These are phyloP conservation scores for Rhodotorula toruloides DNA, from an alignment of 768 basidiomycete species.

Conservation along the genomic window DNA sequence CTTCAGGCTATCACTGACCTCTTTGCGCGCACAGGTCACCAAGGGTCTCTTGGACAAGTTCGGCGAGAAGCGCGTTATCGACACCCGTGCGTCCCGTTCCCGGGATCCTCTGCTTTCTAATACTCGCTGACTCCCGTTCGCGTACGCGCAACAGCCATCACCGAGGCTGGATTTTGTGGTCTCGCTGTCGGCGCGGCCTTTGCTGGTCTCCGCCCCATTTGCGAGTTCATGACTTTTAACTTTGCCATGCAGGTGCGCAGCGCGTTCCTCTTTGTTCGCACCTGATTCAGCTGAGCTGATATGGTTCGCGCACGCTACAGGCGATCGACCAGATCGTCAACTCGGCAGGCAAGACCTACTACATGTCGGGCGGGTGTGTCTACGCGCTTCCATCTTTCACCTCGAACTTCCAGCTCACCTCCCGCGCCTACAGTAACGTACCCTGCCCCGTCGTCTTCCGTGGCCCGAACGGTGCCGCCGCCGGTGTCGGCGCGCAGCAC, in stretches of 20 bases:
- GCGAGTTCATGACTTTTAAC: constrained; percentile 99
- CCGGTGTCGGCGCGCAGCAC: constrained; percentile 95
- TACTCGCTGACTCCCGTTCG: not conserved
- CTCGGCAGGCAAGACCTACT: constrained; percentile 99
- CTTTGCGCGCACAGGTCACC: no score
- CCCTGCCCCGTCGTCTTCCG: constrained; percentile 99
- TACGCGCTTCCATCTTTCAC: not conserved
- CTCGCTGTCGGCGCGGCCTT: constrained; percentile 90
- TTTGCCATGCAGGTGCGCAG: constrained; percentile 80
- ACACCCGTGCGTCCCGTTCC: constrained; percentile 55
- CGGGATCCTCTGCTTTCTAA: not conserved
- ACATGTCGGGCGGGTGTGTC: constrained; percentile 99
- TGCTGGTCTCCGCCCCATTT: constrained; percentile 88
- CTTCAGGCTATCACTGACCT: constrained; percentile 51
- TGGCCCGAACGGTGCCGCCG: constrained; percentile 95
- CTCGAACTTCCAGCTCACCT: not conserved
- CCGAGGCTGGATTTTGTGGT: constrained; percentile 98
- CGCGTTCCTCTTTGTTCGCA: not conserved
- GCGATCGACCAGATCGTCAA: constrained; percentile 99
- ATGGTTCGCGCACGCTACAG: constrained; percentile 43
- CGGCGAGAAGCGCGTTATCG: constrained; percentile 95
- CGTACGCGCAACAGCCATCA: constrained; percentile 48
- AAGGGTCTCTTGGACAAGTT: constrained; percentile 99
- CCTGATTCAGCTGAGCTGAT: no score
- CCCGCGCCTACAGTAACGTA: constrained; percentile 23